phyloP scores from a whole-genome alignment of 164 flowering plant genomes.

The Sextonia rubra region DNA sequence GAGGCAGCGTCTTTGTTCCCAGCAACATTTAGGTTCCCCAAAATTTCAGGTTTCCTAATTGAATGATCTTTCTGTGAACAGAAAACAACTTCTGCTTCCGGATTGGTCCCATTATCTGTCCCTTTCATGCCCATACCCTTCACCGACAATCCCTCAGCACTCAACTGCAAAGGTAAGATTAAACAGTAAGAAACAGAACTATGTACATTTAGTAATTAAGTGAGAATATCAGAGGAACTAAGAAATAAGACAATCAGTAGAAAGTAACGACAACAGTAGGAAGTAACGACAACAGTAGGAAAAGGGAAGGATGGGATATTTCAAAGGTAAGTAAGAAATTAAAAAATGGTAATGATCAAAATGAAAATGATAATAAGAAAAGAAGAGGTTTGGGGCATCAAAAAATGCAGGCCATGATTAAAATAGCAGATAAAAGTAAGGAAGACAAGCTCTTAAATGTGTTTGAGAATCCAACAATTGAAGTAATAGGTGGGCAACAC shows the following conservation, averaged over 20 bases:
- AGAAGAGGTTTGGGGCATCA: not conserved
- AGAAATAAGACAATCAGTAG: not conserved
- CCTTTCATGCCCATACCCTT: not conserved
- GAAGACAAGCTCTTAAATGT: not conserved
- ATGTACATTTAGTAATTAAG: not conserved
- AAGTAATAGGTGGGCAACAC: too few species aligned
- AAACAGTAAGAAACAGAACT: not conserved
- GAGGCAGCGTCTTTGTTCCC: not conserved
- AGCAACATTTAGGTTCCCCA: not conserved
- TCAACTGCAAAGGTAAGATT: slow-evolving; percentile 1
- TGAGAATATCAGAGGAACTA: not conserved
- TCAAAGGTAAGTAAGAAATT: not conserved
- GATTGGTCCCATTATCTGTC: not conserved
- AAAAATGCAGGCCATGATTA: not conserved
- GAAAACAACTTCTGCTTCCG: not conserved
- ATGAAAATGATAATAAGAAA: not conserved
- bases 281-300: not conserved
- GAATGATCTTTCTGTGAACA: not conserved
- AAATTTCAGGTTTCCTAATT: not conserved
- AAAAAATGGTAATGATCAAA: not conserved
- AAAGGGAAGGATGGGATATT: not conserved
- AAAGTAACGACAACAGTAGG: not conserved
- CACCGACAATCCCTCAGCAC: not conserved
- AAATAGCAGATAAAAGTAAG: not conserved
- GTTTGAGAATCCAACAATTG: too few species aligned